Conservation (phyloP, 495 filamentous ascomycete genomes). For the Aspergillus saccharolyticus region DNA sequence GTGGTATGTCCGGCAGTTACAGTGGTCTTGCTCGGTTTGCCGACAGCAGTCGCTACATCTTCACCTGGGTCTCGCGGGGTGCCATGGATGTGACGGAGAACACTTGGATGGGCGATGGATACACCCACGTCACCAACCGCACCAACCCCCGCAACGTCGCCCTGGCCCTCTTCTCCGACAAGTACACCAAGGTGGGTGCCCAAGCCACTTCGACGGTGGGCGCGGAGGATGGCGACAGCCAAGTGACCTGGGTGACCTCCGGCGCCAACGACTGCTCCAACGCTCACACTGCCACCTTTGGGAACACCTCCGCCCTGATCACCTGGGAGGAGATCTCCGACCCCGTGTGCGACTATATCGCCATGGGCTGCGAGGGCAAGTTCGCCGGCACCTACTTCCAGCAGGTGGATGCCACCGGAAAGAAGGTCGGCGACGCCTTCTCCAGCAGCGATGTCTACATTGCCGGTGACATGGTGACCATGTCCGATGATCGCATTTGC, state of each 20-base stretch:
- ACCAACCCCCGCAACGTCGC: slow-evolving; percentile 50
- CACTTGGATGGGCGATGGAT: slow-evolving; percentile 47
- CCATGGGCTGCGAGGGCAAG: slow-evolving; percentile 45
- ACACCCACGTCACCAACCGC: slow-evolving; percentile 41
- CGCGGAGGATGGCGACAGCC: slow-evolving; percentile 43
- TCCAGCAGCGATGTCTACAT: slow-evolving; percentile 40
- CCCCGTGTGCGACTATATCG: slow-evolving; percentile 44
- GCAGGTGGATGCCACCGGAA: slow-evolving; percentile 37
- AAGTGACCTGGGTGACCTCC: slow-evolving; percentile 47
- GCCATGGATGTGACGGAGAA: slow-evolving; percentile 44
- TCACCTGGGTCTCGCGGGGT: slow-evolving; percentile 50
- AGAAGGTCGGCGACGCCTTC: slow-evolving; percentile 38
- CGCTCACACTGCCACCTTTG: slow-evolving; percentile 47
- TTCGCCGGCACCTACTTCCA: slow-evolving; percentile 51
- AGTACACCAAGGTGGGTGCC: slow-evolving; percentile 42
- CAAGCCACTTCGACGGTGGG: slow-evolving; percentile 45
- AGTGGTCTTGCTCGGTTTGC: slow-evolving; percentile 43
- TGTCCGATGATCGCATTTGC: slow-evolving; percentile 43
- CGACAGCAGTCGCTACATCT: slow-evolving; percentile 42
- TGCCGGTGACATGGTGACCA: slow-evolving; percentile 49
- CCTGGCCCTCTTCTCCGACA: slow-evolving; percentile 42
- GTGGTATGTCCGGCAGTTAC: slow-evolving; percentile 53
- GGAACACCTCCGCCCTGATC: slow-evolving; percentile 39
- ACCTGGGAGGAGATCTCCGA: slow-evolving; percentile 50
- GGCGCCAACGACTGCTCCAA: slow-evolving; percentile 48